Conservation (phyloP, 306 rosid species). For the Aeschynomene evenia region DNA sequence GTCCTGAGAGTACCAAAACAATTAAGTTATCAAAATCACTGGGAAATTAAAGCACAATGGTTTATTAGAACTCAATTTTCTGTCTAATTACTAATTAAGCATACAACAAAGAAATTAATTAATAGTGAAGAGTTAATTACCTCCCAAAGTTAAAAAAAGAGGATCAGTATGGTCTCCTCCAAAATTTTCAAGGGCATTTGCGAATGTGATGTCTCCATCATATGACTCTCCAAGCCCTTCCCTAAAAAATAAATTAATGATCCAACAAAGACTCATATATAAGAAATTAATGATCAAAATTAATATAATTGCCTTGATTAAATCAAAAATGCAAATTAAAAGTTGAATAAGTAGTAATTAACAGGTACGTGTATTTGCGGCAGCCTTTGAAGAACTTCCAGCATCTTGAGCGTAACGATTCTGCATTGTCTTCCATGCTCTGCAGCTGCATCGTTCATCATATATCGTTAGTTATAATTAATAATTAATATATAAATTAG, state of each 20-base stretch:
- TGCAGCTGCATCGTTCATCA: conserved; percentile 61
- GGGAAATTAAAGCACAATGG: neutral
- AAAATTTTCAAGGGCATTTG: conserved; percentile 81
- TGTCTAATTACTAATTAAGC: conserved; percentile 14
- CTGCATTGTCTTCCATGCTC: conserved; percentile 81
- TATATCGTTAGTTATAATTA: neutral
- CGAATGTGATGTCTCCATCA: conserved; percentile 87
- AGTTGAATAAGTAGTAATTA: neutral
- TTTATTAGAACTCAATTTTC: neutral
- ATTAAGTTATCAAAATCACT: conserved; percentile 17
- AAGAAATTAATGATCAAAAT: neutral
- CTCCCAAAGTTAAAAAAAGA: conserved; percentile 91
- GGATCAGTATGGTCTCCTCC: conserved; percentile 97
- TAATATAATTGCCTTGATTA: no score
- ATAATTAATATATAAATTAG: neutral
- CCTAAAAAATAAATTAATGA: no score
- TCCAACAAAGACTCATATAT: no score
- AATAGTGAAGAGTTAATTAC: conserved; percentile 38
- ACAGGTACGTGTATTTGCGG: conserved; percentile 90
- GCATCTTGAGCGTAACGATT: conserved; percentile 76
- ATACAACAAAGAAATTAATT: neutral
- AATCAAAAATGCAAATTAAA: conserved; percentile 1
- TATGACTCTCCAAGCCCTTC: conserved; percentile 93
- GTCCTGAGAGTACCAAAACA: conserved; percentile 50
- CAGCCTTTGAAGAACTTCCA: conserved; percentile 88